Evolutionary conservation across 1,139 yeast species (phyloP).

Genomic region (Hemisphaericaspora subhashii): DNA sequence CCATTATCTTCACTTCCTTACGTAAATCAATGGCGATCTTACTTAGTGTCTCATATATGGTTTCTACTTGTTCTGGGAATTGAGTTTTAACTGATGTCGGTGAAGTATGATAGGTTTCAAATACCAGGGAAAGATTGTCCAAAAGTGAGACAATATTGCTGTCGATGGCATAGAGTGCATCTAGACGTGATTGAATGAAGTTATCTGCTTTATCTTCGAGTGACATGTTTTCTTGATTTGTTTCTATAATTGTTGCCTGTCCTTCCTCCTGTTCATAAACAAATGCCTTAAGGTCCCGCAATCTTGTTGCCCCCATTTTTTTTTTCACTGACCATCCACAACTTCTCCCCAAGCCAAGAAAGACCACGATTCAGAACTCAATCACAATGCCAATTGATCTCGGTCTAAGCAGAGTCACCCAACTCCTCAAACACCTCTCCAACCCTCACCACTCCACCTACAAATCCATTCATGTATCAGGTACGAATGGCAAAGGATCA

Average conservation of each 20-base stretch:
- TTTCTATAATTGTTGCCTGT: background rate
- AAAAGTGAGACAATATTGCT: slow-evolving; percentile 44
- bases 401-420: slow-evolving; percentile 63
- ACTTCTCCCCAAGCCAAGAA: background rate
- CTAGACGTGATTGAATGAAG: slow-evolving; percentile 47
- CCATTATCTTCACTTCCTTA: slow-evolving; percentile 57
- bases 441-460: slow-evolving; percentile 64
- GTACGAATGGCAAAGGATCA: slow-evolving; percentile 95
- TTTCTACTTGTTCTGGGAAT: slow-evolving; percentile 30
- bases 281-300: too few species aligned
- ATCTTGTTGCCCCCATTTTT: too few species aligned
- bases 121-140: slow-evolving; percentile 38
- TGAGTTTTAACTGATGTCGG: slow-evolving; percentile 21
- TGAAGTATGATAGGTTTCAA: slow-evolving; percentile 35
- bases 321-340: background rate
- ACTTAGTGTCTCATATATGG: slow-evolving; percentile 35
- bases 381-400: slow-evolving; percentile 54
- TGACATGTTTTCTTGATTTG: slow-evolving; percentile 8
- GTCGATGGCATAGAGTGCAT: slow-evolving; percentile 46
- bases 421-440: slow-evolving; percentile 59
- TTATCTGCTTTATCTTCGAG: slow-evolving; percentile 20
- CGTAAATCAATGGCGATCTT: slow-evolving; percentile 50
- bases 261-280: too few species aligned
- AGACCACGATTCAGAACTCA: too few species aligned
- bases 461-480: slow-evolving; percentile 80